Conservation (phyloP, 768 basidiomycete species). For the Lactarius hatsudake region DNA sequence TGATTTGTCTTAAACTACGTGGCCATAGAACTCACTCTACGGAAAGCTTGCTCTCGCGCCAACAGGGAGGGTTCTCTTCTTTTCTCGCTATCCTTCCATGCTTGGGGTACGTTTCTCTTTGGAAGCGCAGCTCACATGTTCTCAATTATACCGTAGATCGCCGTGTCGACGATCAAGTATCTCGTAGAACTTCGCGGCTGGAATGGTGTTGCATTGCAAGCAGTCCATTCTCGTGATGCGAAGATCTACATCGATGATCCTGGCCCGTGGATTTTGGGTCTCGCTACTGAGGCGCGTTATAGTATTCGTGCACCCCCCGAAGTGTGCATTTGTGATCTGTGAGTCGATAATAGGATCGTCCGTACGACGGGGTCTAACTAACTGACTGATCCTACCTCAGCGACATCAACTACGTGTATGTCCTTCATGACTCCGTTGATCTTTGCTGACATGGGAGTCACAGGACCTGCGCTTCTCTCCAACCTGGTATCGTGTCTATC, state of each 20-base stretch:
- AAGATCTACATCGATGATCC: constrained; percentile 95
- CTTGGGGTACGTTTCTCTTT: constrained; percentile 57
- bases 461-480: constrained; percentile 78
- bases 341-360: constrained; percentile 32
- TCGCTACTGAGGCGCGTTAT: constrained; percentile 82
- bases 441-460: constrained; percentile 16
- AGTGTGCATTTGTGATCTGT: constrained; percentile 86
- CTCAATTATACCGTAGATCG: constrained; percentile 48
- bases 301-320: constrained; percentile 73
- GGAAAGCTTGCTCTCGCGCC: constrained; percentile 78
- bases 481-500: constrained; percentile 65
- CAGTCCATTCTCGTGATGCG: constrained; percentile 85
- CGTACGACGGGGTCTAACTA: background rate
- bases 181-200: constrained; percentile 91
- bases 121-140: background rate
- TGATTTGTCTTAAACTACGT: constrained; percentile 14
- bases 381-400: constrained; percentile 36
- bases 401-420: constrained; percentile 78
- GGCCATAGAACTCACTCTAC: background rate
- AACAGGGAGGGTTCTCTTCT: constrained; percentile 83
- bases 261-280: constrained; percentile 93
- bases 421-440: constrained; percentile 22
- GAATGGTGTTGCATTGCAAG: constrained; percentile 81
- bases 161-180: constrained; percentile 88
- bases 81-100: constrained; percentile 88